phyloP scores from a whole-genome alignment of 768 basidiomycete genomes.

The Cytidiella melzeri region DNA sequence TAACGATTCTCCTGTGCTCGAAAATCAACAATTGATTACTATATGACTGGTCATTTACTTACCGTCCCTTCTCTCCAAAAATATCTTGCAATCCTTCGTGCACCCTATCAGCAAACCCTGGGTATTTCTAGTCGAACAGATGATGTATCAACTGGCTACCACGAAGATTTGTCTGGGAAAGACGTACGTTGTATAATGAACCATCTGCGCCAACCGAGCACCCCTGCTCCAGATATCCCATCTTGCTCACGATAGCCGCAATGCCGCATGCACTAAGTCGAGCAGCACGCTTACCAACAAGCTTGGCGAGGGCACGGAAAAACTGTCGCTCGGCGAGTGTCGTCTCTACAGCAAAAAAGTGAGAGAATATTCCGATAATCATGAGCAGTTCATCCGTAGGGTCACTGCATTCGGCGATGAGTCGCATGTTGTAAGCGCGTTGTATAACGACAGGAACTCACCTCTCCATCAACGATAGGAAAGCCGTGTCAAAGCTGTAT shows the following conservation, averaged over 20 bases:
- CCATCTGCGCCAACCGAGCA: constrained; percentile 91
- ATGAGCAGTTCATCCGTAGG: constrained; percentile 95
- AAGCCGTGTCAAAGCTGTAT: constrained; percentile 93
- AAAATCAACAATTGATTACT: background rate
- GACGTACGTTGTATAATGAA: constrained; percentile 84
- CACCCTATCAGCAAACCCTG: constrained; percentile 87
- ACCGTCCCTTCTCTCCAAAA: constrained; percentile 94
- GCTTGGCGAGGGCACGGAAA: constrained; percentile 88
- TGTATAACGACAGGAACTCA: constrained; percentile 31
- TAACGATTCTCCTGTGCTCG: constrained; percentile 65
- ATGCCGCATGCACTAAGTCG: constrained; percentile 93
- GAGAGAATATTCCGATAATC: constrained; percentile 94
- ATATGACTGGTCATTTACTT: constrained; percentile 25
- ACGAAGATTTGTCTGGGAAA: background rate
- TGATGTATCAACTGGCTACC: background rate
- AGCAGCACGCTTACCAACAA: constrained; percentile 87
- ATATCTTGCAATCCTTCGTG: constrained; percentile 91
- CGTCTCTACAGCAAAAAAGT: constrained; percentile 96
- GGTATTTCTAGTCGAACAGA: constrained; percentile 73
- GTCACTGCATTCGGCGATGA: constrained; percentile 74
- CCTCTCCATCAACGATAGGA: constrained; percentile 96
- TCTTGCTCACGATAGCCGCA: constrained; percentile 92
- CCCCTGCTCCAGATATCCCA: constrained; percentile 87
- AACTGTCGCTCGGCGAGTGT: constrained; percentile 96
- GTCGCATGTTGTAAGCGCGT: too few species aligned